phyloP scores from a whole-genome alignment of 768 basidiomycete genomes.

The Tylopilus intermedius region DNA sequence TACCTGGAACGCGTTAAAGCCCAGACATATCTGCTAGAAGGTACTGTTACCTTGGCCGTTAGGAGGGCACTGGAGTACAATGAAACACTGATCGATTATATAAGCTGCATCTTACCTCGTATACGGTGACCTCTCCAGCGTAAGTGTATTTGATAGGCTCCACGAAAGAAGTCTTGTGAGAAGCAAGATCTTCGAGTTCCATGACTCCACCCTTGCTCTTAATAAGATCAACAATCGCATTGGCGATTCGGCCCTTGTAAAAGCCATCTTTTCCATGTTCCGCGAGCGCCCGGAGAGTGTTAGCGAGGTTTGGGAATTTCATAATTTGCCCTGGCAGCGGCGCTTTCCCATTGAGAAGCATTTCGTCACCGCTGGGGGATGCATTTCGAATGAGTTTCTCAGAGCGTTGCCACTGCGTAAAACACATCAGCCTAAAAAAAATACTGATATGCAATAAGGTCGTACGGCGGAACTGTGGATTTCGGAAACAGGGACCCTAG shows the following conservation, averaged over 20 bases:
- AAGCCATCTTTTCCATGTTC: constrained; percentile 86
- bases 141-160: constrained; percentile 92
- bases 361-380: constrained; percentile 80
- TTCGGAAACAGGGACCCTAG: constrained; percentile 83
- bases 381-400: constrained; percentile 73
- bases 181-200: constrained; percentile 90
- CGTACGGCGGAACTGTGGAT: constrained; percentile 59
- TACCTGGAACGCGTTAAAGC: constrained; percentile 37
- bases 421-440: constrained; percentile 5
- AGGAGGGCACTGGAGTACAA: constrained; percentile 70
- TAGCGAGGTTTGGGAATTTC: constrained; percentile 73
- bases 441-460: not conserved
- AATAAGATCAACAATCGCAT: constrained; percentile 84
- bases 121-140: constrained; percentile 77
- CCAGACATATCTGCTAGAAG: not conserved
- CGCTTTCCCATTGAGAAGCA: constrained; percentile 80
- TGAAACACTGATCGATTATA: not conserved
- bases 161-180: constrained; percentile 72
- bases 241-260: constrained; percentile 86
- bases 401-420: constrained; percentile 40
- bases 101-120: constrained; percentile 58
- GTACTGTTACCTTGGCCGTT: constrained; percentile 76
- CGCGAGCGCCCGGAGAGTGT: constrained; percentile 77
- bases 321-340: constrained; percentile 84
- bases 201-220: constrained; percentile 87